Evolutionary conservation across 164 flowering plant species (phyloP), one percentile per base, ranked within the genome.

Genomic region (Aristolochia fimbriata): DNA sequence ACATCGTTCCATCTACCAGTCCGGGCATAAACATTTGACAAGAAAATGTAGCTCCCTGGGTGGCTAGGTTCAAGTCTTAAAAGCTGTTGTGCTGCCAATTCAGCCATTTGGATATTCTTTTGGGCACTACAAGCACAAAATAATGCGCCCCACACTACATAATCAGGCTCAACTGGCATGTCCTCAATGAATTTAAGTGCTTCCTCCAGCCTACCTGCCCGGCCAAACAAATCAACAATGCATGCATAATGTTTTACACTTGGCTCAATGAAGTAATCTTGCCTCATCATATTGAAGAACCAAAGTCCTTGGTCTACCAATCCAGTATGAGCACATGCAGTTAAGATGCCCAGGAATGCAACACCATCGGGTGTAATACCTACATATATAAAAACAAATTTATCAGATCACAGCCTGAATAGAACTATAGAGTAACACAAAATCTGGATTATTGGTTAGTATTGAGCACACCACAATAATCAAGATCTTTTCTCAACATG

Each of bases 91-190:
- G 75, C 62, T 24, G 67, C 79, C 41, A 68, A 60, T 68, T 79
- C 76, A 41, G 79, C 83, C 73, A 79, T 73, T 67, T 70, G 61
- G 20, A 68, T 62, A 23, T 81, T 76, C 45, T 69, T 78, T 67
- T 81, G 84, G 55, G 76, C 72, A 58, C 76, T 73, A 63, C 85
- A 81, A 27, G 82, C 84, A 69, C 72, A 64, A 68, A 79, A 81
- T 47, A 83, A 78, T 15, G 85, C 74, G 48, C 83, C 82, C 85
- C 88, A 81, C 65, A 78, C 66, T 47, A 77, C 77, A 65, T 74
- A 73, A 74, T 81, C 80, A 59, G 88, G 79, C 41, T 59, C 60
- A 17, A 68, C 63, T 20, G 82, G 80, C 82, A 83, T 79, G 15
- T 45, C 67, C 21, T 68, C 41, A 22, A 83, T 76, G 60, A 81